Evolutionary conservation across 352 stramenopile species (phyloP), one percentile per base, ranked within the genome.

Genomic region (Pythium pyrilobum): DNA sequence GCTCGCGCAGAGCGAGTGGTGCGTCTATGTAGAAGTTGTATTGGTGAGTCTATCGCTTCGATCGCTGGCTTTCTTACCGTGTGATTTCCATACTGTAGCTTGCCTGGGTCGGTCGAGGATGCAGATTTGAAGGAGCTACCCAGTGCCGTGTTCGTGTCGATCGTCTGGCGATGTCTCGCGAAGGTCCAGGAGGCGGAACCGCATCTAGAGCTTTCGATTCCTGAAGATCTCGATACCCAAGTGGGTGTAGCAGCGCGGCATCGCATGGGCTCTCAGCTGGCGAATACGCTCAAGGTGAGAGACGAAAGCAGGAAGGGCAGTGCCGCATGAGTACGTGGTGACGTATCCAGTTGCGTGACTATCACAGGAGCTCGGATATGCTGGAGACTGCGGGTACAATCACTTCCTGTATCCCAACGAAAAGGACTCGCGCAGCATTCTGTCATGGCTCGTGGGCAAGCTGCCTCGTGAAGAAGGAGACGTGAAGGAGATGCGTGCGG

Each of bases 381-480:
- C 67, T 18, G 81, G 82, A 15, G 84, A 96, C 44, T 94, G 82
- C 49, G 84, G 86, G 0, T 96, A 96, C 64, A 93, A 94, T 52
- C 74, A 93, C 59, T 89, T 96, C 40, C 56, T 96, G 54, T 96
- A 96, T 57, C 86, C 86, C 16, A 90, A 56, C 16, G 86, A 92
- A 64, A 85, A 85, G 48, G 78, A 92, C 41, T 91, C 86, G 46
- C 72, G 79, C 11, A 73, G 66, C 8, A 85, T 96, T 39, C 59
- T 96, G 31, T 82, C 80, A 32, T 96, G 78, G 78, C 56, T 96
- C 4, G 76, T 96, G 15, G 67, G 81, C 27, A 90, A 89, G 48
- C 36, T 96, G 9, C 83, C 85, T 24, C 34, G 25, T 3, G 15
- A 12, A 32, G 24, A 37, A 16, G 40, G 9, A 16, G 44, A 43